Evolutionary conservation across 2,329 filamentous ascomycete species (phyloP).

Genomic region (Mycocentrospora acerina): DNA sequence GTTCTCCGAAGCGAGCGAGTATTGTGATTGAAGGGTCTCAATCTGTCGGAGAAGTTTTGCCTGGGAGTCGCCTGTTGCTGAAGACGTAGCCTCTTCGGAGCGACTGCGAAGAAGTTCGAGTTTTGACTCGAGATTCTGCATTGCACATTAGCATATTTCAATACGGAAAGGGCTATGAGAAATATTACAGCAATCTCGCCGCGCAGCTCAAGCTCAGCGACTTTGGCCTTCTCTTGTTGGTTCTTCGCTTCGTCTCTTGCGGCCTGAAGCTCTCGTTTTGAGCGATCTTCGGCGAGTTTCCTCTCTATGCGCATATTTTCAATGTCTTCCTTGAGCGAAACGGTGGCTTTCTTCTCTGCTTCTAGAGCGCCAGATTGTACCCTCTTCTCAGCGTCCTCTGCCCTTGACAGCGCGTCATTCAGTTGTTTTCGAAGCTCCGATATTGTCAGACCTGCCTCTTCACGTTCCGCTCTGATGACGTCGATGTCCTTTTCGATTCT

Average conservation of each 20-base stretch:
- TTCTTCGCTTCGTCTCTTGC: conserved; percentile 72
- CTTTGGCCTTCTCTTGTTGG: conserved; percentile 68
- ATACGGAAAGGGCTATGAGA: background rate
- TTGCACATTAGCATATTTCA: conserved; percentile 19
- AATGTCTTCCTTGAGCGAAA: conserved; percentile 65
- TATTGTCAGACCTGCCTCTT: conserved; percentile 65
- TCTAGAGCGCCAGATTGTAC: conserved; percentile 68
- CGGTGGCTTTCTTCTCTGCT: conserved; percentile 59
- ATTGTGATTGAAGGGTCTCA: conserved; percentile 93
- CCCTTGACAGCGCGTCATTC: conserved; percentile 65
- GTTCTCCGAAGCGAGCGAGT: conserved; percentile 90
- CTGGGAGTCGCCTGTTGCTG: conserved; percentile 77
- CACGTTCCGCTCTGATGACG: conserved; percentile 62
- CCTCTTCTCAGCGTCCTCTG: conserved; percentile 66
- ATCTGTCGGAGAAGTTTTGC: conserved; percentile 90
- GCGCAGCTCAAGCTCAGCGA: conserved; percentile 74
- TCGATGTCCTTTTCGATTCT: conserved; percentile 61
- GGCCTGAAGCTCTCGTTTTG: conserved; percentile 68
- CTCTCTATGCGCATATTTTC: conserved; percentile 71
- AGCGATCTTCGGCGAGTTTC: conserved; percentile 70
- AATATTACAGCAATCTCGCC: conserved; percentile 63
- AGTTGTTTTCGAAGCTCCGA: conserved; percentile 70
- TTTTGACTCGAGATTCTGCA: conserved; percentile 78
- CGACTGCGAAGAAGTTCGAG: conserved; percentile 82
- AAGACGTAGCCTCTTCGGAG: conserved; percentile 87